Evolutionary conservation across 306 rosid species (phyloP).

Genomic region (Calophaca sinica): DNA sequence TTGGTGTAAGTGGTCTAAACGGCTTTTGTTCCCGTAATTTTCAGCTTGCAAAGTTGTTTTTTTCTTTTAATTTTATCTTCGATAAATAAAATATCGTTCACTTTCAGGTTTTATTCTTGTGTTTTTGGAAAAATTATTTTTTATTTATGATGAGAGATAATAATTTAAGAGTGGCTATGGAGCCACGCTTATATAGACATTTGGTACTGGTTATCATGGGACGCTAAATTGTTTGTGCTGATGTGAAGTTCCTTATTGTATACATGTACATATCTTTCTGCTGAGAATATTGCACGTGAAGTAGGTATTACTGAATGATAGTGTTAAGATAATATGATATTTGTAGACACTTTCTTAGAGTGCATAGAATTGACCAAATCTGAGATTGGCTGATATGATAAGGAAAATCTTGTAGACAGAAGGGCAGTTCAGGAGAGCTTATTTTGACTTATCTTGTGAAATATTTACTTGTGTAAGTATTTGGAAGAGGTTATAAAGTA

Average conservation of each 20-base stretch:
- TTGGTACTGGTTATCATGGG: constrained; percentile 22
- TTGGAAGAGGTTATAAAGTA: neutral
- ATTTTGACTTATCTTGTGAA: neutral
- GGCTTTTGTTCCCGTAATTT: constrained; percentile 15
- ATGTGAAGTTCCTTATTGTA: constrained; percentile 33
- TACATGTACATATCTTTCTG: neutral
- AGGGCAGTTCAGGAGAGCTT: neutral
- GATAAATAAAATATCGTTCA: neutral
- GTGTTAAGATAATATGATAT: constrained; percentile 19
- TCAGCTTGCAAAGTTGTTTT: constrained; percentile 5
- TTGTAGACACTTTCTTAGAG: neutral
- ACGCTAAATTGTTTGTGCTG: constrained; percentile 1
- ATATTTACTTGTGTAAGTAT: neutral
- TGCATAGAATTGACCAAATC: neutral
- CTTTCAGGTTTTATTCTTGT: neutral
- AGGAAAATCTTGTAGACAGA: neutral
- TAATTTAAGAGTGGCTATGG: constrained; percentile 12
- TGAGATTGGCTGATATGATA: constrained; percentile 25
- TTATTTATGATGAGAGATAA: neutral
- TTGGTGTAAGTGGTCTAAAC: constrained; percentile 18
- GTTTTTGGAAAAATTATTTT: too few species aligned
- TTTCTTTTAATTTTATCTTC: constrained; percentile 3
- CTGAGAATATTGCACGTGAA: constrained; percentile 28
- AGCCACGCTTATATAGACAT: neutral
- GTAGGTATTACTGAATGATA: constrained; percentile 2